Evolutionary conservation across 73 alveolate species (phyloP), one percentile per base, ranked within the genome.

Genomic region (Paramecium sonneborni): DNA sequence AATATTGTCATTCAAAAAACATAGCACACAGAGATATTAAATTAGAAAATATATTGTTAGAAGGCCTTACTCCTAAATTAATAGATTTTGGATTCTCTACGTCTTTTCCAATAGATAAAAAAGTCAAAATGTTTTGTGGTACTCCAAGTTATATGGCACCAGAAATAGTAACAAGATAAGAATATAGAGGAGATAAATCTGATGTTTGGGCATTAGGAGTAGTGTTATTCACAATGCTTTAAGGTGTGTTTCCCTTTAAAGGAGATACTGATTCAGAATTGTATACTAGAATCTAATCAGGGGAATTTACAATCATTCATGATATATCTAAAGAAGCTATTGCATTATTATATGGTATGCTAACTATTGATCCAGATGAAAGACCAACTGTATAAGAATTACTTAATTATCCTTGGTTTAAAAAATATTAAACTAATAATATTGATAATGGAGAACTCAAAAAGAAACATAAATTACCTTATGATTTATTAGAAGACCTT

Each of bases 101-200:
- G 37, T 95, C 94, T 55, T 92, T 92, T 48, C 95, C 95, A n/a
- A 90, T 93, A 10, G 96, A 95, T 11, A 74, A 96, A 41, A 96
- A 93, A 41, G 86, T 93, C 43, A 87, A 85, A 46, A 84, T 95
- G 76, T 96, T 92, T 74, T 96, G 98, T 86, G 98, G 98, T 10
- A 96, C 98, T 62, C 98, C 98, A 0, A 84, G 92, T 46, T 96
- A 95, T 43, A 96, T 96, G 98, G 98, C 98, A 18, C 98, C 98
- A 23, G 98, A 96, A 57, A 95, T 96, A 24, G 96, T 94, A 26
- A 86, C 93, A 48, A 76, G 92, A 55, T 76, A 93, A 39, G 96
- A 93, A 23, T 95, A 95, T 56, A 44, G 57, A 70, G 98, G 98
- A 18, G 56, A 90, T 14, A 90, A 92, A 57, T 97, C 97, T 10